phyloP scores from a whole-genome alignment of 106 monocot species.

The Allium sativum region DNA sequence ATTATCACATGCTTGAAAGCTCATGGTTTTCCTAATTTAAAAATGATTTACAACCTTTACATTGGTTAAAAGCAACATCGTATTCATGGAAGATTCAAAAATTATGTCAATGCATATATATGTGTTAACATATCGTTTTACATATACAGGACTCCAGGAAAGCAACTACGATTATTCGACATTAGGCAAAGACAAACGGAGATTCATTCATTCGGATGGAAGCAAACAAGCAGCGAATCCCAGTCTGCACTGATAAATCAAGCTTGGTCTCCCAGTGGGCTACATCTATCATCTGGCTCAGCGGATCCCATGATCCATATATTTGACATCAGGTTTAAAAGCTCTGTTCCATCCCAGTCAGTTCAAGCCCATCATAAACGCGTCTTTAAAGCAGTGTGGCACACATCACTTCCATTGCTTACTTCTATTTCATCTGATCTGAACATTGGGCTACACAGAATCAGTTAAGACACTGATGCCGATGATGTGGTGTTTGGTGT shows the following conservation, averaged over 20 bases:
- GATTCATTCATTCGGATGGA: slow-evolving; percentile 84
- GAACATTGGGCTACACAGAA: slow-evolving; percentile 70
- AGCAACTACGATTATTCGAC: slow-evolving; percentile 83
- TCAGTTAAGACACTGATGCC: background rate
- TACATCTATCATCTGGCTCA: slow-evolving; percentile 64
- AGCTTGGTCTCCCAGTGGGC: slow-evolving; percentile 86
- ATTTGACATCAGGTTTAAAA: slow-evolving; percentile 66
- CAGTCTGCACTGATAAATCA: slow-evolving; percentile 86
- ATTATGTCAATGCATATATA: too few relatives aligned
- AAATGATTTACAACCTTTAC: too few relatives aligned
- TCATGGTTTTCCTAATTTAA: too few relatives aligned
- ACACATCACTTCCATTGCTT: slow-evolving; percentile 47
- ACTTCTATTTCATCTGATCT: slow-evolving; percentile 89
- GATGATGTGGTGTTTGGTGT: too few relatives aligned
- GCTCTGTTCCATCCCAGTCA: slow-evolving; percentile 43
- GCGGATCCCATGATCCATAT: slow-evolving; percentile 79
- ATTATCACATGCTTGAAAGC: too few relatives aligned
- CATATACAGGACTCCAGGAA: slow-evolving; percentile 33
- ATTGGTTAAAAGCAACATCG: too few relatives aligned
- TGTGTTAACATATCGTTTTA: too few relatives aligned
- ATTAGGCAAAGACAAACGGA: slow-evolving; percentile 49
- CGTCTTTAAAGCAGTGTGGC: slow-evolving; percentile 88
- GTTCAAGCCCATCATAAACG: slow-evolving; percentile 78
- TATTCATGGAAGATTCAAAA: too few relatives aligned
- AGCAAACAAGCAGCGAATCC: slow-evolving; percentile 88